phyloP scores from a whole-genome alignment of 2,329 filamentous ascomycete species.

The Phoma herbarum region DNA sequence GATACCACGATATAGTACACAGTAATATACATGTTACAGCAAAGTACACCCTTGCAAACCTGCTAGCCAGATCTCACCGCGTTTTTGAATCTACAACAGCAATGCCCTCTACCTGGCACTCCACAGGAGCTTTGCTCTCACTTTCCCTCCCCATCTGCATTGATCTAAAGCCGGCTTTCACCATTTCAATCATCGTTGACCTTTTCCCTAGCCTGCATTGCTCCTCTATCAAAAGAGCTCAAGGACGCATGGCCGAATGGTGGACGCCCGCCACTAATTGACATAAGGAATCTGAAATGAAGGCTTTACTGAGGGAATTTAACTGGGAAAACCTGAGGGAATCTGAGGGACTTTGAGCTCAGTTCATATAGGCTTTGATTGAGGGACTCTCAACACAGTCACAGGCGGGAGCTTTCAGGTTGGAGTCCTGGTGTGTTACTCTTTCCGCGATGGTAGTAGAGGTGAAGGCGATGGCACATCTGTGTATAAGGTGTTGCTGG shows the following conservation, averaged over 20 bases:
- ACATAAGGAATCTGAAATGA: background rate
- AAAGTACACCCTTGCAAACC: background rate
- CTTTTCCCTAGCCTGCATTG: no score
- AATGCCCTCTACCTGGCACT: no score
- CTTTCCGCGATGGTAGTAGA: background rate
- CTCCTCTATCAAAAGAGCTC: no score
- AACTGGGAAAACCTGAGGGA: background rate
- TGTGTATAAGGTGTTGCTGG: no score
- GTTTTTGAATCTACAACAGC: no score
- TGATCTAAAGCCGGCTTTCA: no score
- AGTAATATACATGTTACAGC: background rate
- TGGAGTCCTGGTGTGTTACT: background rate
- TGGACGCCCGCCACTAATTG: background rate
- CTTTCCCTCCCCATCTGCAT: no score
- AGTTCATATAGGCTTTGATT: background rate
- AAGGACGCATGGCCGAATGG: background rate
- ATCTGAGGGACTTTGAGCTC: background rate
- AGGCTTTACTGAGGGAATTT: background rate
- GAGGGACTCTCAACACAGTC: background rate
- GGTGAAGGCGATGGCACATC: background rate
- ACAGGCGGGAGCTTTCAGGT: background rate
- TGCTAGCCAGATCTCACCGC: background rate
- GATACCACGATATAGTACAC: background rate
- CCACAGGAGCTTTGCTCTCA: no score
- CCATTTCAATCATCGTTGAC: no score